Evolutionary conservation across 176 grass and related monocot genomes (phyloP), one percentile per base, ranked within the genome.

Genomic region (Aegilops sharonensis): DNA sequence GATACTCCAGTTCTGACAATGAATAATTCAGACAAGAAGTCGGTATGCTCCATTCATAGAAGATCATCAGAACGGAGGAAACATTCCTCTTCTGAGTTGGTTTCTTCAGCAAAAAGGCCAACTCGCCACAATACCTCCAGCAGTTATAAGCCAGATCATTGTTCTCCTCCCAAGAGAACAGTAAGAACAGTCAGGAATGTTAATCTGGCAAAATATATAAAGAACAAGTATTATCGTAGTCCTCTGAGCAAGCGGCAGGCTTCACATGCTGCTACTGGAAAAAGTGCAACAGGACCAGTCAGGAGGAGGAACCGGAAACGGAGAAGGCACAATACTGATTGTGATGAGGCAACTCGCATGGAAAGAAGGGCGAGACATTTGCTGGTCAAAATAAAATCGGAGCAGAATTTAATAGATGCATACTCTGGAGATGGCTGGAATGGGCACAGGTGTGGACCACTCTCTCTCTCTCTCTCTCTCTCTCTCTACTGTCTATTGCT

Each of bases 341-440:
- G 64, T 85, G 93, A 96, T 85, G 97, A 98, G 42, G 89, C 79
- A 64, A 91, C 85, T 88, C 92, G 89, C 35, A 87, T 98, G 79
- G 92, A 90, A 90, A 92, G 84, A 82, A 98, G 97, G 66, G 92
- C 92, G 66, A 91, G 67, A 72, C 94, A 96, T 87, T 87, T 98
- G 35, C 90, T 98, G 30, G 87, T 93, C 50, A 98, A 89, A 83
- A 98, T 98, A 68, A 99, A 99, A 81, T 70, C 74, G 25, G 92
- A 94, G 87, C 91, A 89, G 80, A 99, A 99, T 94, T 85, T 99
- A 42, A 81, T 99, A 45, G 94, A 99, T 73, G 97, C 97, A 85
- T 99, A 99, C 83, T 94, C 88, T 77, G 92, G 92, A 80, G 97
- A 99, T 85, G 97, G 97, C 34, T 99, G 97, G 97, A 99, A 99